phyloP scores from a whole-genome alignment of 768 basidiomycete genomes.

The Tubosaeta sp. region DNA sequence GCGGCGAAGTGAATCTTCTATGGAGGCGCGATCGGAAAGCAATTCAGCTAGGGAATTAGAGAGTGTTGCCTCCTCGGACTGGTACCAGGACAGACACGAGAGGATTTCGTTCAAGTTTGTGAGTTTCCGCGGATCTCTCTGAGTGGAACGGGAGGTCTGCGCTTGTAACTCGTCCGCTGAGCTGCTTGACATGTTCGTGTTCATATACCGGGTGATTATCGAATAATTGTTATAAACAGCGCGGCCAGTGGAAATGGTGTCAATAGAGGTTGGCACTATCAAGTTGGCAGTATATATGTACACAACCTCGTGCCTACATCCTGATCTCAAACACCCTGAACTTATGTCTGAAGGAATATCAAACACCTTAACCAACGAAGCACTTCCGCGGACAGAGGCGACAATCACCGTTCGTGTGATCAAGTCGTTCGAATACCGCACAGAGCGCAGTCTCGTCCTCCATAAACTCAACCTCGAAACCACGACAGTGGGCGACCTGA shows the following conservation, averaged over 20 bases:
- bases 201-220: conserved; percentile 5
- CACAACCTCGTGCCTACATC: neutral
- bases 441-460: conserved; percentile 82
- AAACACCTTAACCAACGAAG: conserved; percentile 56
- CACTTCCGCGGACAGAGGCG: conserved; percentile 66
- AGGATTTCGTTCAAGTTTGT: conserved; percentile 67
- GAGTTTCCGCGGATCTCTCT: conserved; percentile 36
- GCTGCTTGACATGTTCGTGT: conserved; percentile 6
- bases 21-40: conserved; percentile 63
- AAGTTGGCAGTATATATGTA: neutral
- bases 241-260: too few species aligned
- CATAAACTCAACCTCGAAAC: conserved; percentile 74
- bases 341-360: conserved; percentile 34
- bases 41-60: conserved; percentile 69
- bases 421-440: conserved; percentile 92
- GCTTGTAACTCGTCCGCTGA: conserved; percentile 6
- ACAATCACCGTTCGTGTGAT: conserved; percentile 90
- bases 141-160: conserved; percentile 4
- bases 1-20: conserved; percentile 56
- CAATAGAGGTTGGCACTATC: too few species aligned
- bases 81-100: conserved; percentile 66
- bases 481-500: conserved; percentile 76
- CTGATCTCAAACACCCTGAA: neutral
- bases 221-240: neutral
- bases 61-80: conserved; percentile 74